These are phyloP conservation scores for Cordia subcordata DNA, from an alignment of 257 asterid genomes.

Conservation along the genomic window DNA sequence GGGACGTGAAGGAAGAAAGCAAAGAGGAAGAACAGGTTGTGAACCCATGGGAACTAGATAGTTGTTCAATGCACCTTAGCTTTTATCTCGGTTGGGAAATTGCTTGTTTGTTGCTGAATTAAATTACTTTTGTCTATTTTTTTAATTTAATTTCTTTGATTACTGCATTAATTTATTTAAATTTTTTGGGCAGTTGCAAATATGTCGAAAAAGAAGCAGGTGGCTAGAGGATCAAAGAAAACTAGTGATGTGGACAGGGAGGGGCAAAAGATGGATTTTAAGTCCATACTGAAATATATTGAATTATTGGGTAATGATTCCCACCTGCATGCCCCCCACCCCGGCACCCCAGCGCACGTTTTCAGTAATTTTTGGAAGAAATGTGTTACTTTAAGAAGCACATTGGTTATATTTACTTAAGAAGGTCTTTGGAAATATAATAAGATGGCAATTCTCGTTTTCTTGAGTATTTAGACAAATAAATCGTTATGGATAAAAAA, in stretches of 20 bases:
- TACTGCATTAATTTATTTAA: no score
- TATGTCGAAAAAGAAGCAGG: slow-evolving; percentile 14
- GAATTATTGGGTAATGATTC: slow-evolving; percentile 42
- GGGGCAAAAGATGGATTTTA: slow-evolving; percentile 39
- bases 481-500: no score
- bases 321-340: no score
- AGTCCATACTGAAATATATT: slow-evolving; percentile 55
- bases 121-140: no score
- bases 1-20: slow-evolving; percentile 10
- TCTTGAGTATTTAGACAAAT: no score
- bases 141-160: no score
- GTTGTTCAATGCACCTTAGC: no score
- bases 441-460: not conserved
- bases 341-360: not conserved
- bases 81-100: no score
- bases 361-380: not conserved
- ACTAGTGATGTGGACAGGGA: slow-evolving; percentile 18
- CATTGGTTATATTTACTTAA: not conserved
- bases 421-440: not conserved
- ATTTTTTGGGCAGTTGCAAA: not conserved
- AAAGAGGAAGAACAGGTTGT: slow-evolving; percentile 53
- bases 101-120: no score
- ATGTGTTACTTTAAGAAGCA: not conserved
- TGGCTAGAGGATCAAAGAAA: slow-evolving; percentile 1
- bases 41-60: slow-evolving; percentile 95